These are phyloP conservation scores for Tolypocladium album DNA, from an alignment of 2,329 filamentous ascomycete genomes.

Conservation along the genomic window DNA sequence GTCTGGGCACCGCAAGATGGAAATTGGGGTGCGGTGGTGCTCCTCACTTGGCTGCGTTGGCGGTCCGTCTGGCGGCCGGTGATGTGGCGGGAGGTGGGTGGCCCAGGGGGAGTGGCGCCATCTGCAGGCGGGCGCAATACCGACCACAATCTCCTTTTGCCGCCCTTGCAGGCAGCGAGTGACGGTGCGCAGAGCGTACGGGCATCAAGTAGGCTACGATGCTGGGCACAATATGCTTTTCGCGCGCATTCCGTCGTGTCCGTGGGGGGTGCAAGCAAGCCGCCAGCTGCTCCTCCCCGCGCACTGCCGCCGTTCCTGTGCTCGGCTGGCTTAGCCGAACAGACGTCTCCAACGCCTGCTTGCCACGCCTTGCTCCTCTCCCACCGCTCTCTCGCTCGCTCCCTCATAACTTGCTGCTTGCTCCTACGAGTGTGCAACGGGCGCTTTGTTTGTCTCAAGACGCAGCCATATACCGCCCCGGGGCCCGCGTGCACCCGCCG, in stretches of 20 bases:
- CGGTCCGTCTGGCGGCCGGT: not conserved
- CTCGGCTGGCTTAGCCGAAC: not conserved
- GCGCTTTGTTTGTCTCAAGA: not conserved
- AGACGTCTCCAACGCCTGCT: not conserved
- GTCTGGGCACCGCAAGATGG: no score
- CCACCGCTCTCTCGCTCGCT: not conserved
- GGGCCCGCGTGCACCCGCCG: not conserved
- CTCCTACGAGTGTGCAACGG: not conserved
- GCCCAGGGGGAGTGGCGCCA: not conserved
- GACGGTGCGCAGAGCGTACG: no score
- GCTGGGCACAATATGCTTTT: not conserved
- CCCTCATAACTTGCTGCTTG: not conserved
- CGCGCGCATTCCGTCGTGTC: not conserved
- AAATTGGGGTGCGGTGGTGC: not conserved
- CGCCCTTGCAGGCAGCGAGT: not conserved
- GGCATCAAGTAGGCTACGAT: no score
- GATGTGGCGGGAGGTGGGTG: constrained; percentile 3
- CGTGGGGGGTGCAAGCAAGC: not conserved
- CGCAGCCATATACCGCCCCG: not conserved
- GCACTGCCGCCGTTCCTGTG: not conserved
- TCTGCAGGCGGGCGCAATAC: not conserved
- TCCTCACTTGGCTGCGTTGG: not conserved
- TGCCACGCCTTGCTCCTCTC: not conserved
- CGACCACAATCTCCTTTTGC: not conserved
- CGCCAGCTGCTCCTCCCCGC: not conserved